Percentiles rank a stretch among this genome's conserved stretches.
Conservation (phyloP, 352 stramenopile species). For the Lagenidium sp. region DNA sequence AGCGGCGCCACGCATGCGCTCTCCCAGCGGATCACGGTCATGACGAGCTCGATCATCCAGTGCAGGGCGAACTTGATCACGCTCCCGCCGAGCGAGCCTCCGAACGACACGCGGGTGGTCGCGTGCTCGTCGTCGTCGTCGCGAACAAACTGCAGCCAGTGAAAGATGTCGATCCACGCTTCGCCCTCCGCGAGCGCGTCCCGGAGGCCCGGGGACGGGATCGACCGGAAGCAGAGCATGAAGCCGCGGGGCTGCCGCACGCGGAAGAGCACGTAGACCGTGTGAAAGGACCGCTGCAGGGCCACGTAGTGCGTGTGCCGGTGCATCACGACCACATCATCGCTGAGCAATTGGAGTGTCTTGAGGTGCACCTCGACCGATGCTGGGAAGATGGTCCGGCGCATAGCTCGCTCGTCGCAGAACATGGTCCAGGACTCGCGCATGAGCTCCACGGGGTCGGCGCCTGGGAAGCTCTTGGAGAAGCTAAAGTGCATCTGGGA, state of each 20-base stretch:
- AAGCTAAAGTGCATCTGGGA: conserved; percentile 55
- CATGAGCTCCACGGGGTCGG: conserved; percentile 27
- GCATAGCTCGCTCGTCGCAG: conserved; percentile 35
- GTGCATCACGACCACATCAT: conserved; percentile 40
- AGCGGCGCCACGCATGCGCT: conserved; percentile 43
- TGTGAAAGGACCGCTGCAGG: conserved; percentile 49
- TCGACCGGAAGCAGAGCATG: conserved; percentile 60
- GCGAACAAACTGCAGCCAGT: conserved; percentile 40
- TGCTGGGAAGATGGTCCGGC: conserved; percentile 35
- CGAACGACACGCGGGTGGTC: conserved; percentile 32
- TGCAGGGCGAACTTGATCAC: conserved; percentile 55
- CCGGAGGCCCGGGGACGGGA: conserved; percentile 37
- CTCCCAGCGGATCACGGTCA: conserved; percentile 63
- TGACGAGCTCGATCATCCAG: conserved; percentile 75
- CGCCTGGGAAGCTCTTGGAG: conserved; percentile 30
- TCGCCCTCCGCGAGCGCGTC: conserved; percentile 34
- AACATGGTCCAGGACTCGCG: conserved; percentile 38
- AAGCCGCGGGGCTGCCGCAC: conserved; percentile 39
- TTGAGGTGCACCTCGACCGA: conserved; percentile 33
- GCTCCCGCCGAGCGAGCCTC: conserved; percentile 38
- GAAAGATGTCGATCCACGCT: conserved; percentile 57
- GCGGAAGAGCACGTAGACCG: conserved; percentile 62
- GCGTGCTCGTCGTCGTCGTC: conserved; percentile 2
- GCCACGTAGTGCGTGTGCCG: conserved; percentile 44
- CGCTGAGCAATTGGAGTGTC: conserved; percentile 36